phyloP scores from a whole-genome alignment of 768 basidiomycete species.

The Russula foetens region DNA sequence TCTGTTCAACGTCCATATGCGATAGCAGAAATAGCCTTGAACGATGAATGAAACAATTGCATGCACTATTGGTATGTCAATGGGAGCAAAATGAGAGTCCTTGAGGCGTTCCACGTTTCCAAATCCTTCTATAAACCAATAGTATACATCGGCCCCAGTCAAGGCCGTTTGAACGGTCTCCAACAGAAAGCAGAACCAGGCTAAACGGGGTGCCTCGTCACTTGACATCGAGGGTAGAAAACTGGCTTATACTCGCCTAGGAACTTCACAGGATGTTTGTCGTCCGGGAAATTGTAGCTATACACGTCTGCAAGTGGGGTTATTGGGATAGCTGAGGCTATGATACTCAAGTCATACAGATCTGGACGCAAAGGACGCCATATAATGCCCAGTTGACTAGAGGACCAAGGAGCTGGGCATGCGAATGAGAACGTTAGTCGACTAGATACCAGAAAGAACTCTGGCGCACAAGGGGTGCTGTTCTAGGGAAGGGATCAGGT shows the following conservation, averaged over 20 bases:
- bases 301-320: conserved; percentile 7
- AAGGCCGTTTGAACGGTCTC: conserved; percentile 24
- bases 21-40: conserved; percentile 29
- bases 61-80: conserved; percentile 26
- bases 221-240: background rate
- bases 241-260: background rate
- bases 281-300: conserved; percentile 12
- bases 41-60: conserved; percentile 23
- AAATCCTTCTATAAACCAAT: conserved; percentile 26
- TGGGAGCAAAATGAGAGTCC: conserved; percentile 21
- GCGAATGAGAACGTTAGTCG: background rate
- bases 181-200: conserved; percentile 22
- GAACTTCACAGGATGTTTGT: background rate
- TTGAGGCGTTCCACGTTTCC: conserved; percentile 24
- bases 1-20: conserved; percentile 24
- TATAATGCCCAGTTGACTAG: conserved; percentile 25
- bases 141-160: conserved; percentile 24
- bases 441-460: background rate
- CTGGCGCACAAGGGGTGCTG: conserved; percentile 6
- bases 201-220: conserved; percentile 9
- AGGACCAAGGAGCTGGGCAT: conserved; percentile 1
- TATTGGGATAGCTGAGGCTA: background rate
- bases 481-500: background rate
- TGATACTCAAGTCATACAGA: conserved; percentile 19
- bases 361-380: conserved; percentile 25